Conservation (phyloP, 2,329 filamentous ascomycete genomes). For the Aspergillus tanneri region DNA sequence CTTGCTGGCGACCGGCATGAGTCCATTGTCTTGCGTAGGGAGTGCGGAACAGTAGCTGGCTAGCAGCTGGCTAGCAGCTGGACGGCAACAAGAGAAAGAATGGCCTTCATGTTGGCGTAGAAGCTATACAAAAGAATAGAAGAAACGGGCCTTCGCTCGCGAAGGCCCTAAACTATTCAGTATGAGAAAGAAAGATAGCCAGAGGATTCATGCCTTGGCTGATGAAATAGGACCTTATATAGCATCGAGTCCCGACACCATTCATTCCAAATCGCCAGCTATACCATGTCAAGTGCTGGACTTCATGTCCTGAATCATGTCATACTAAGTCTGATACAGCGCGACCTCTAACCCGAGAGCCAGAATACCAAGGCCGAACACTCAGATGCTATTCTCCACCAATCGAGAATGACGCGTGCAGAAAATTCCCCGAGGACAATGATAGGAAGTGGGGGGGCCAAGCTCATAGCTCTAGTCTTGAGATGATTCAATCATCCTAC, state of each 20-base stretch:
- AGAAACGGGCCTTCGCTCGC: no score
- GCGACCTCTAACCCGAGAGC: not conserved
- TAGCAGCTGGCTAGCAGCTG: constrained; percentile 23
- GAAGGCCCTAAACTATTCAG: no score
- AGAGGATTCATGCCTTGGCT: no score
- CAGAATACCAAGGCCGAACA: not conserved
- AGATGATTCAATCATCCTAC: not conserved
- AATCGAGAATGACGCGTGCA: not conserved
- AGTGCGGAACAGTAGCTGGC: constrained; percentile 15
- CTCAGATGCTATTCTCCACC: not conserved
- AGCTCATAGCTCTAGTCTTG: not conserved
- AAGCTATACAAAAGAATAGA: not conserved
- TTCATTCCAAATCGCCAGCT: no score
- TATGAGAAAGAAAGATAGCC: no score
- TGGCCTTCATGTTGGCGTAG: constrained; percentile 10
- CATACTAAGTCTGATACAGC: not conserved
- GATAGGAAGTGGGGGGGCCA: not conserved
- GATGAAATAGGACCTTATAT: not conserved
- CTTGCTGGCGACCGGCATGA: no score
- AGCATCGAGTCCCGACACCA: no score
- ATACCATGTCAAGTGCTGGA: no score
- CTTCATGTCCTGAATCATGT: no score
- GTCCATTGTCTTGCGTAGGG: constrained; percentile 13
- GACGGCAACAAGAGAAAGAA: constrained; percentile 14
- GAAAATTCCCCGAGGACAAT: not conserved